These are phyloP conservation scores for Alternaria atra DNA, from an alignment of 2,329 filamentous ascomycete genomes.

Conservation along the genomic window DNA sequence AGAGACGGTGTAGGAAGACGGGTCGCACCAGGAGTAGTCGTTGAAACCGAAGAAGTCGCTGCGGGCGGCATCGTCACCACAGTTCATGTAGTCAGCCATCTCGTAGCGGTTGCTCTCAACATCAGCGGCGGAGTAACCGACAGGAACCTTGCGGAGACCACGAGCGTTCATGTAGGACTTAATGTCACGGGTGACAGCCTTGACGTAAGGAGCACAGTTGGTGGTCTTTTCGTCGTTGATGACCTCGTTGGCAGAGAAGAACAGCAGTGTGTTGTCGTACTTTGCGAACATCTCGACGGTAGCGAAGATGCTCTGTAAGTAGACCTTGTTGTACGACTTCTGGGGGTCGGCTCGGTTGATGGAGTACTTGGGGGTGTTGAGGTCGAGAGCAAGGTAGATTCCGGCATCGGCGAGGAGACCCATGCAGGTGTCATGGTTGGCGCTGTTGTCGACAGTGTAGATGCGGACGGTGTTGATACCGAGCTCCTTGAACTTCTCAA, in stretches of 20 bases:
- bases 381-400: conserved; percentile 91
- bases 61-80: conserved; percentile 81
- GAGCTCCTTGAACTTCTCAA: conserved; percentile 81
- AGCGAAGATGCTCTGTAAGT: conserved; percentile 86
- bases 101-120: conserved; percentile 85
- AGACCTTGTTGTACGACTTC: conserved; percentile 84
- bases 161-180: conserved; percentile 82
- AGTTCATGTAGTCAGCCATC: conserved; percentile 93
- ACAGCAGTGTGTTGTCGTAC: conserved; percentile 87
- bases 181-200: conserved; percentile 79
- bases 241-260: conserved; percentile 83
- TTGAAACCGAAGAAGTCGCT: conserved; percentile 92
- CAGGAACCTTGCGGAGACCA: conserved; percentile 72
- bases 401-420: conserved; percentile 77
- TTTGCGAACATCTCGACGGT: conserved; percentile 84
- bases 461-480: conserved; percentile 92
- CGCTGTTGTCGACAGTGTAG: conserved; percentile 89
- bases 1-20: conserved; percentile 72
- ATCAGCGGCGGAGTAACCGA: conserved; percentile 86
- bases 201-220: conserved; percentile 72
- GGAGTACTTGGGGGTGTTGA: conserved; percentile 91
- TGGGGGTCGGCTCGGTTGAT: conserved; percentile 79
- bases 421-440: conserved; percentile 88
- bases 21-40: conserved; percentile 86
- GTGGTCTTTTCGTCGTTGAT: conserved; percentile 72